phyloP scores from a whole-genome alignment of 768 basidiomycete species.

The Termitomyces sp. region DNA sequence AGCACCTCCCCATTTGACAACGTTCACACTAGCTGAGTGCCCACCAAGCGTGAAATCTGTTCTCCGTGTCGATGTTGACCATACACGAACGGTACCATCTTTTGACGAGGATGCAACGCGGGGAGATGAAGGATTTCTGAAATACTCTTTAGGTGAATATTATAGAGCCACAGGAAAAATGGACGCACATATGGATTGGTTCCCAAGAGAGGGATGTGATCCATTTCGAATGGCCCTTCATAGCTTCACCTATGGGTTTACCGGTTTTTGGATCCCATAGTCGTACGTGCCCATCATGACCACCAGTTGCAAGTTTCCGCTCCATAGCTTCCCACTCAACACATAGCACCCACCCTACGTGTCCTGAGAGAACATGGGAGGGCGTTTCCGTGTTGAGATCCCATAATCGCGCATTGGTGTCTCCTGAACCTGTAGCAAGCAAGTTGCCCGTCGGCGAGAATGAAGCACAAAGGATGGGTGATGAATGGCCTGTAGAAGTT shows the following conservation, averaged over 20 bases:
- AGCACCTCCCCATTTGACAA: slow-evolving; percentile 94
- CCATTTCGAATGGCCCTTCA: slow-evolving; percentile 96
- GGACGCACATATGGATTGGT: slow-evolving; percentile 79
- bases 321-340: slow-evolving; percentile 98
- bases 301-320: slow-evolving; percentile 86
- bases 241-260: slow-evolving; percentile 81
- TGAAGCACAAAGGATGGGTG: slow-evolving; percentile 91
- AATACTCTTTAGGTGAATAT: background rate
- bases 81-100: slow-evolving; percentile 94
- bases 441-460: slow-evolving; percentile 92
- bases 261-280: slow-evolving; percentile 95
- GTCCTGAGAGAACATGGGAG: slow-evolving; percentile 81
- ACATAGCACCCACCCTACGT: slow-evolving; percentile 95
- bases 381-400: slow-evolving; percentile 92
- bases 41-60: slow-evolving; percentile 87
- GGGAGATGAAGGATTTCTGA: slow-evolving; percentile 73
- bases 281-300: slow-evolving; percentile 89
- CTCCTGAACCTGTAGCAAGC: slow-evolving; percentile 94
- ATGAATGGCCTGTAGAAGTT: slow-evolving; percentile 68
- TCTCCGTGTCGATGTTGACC: slow-evolving; percentile 72
- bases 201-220: slow-evolving; percentile 95
- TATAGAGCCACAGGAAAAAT: slow-evolving; percentile 5
- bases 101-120: slow-evolving; percentile 95
- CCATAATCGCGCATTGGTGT: slow-evolving; percentile 92
- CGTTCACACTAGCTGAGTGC: slow-evolving; percentile 92